Evolutionary conservation across 2,329 filamentous ascomycete genomes (phyloP).

Genomic region (Pestalotiopsis sp.): DNA sequence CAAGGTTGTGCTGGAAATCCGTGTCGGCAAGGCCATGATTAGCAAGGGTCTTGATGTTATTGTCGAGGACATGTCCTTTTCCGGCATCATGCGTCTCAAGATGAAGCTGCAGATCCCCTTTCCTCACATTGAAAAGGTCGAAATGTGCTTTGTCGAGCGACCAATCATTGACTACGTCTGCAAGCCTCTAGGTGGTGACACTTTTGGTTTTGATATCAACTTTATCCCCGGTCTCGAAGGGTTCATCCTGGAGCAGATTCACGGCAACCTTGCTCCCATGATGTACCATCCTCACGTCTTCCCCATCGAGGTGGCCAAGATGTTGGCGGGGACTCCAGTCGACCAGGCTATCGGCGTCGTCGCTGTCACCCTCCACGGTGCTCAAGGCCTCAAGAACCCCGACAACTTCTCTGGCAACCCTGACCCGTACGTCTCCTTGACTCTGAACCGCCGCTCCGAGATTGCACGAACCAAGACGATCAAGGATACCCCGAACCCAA

Average conservation of each 20-base stretch:
- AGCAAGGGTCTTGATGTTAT: constrained; percentile 98
- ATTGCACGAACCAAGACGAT: constrained; percentile 89
- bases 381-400: constrained; percentile 89
- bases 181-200: constrained; percentile 95
- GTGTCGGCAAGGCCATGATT: constrained; percentile 93
- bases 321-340: constrained; percentile 90
- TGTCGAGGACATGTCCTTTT: constrained; percentile 96
- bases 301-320: constrained; percentile 97
- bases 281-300: constrained; percentile 99
- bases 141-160: constrained; percentile 90
- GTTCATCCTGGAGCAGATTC: constrained; percentile 96
- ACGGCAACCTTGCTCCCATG: constrained; percentile 91
- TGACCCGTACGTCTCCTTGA: constrained; percentile 86
- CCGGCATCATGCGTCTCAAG: constrained; percentile 94
- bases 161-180: constrained; percentile 96
- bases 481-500: constrained; percentile 80
- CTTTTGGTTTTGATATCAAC: constrained; percentile 97
- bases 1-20: constrained; percentile 92
- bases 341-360: constrained; percentile 96
- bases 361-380: constrained; percentile 87
- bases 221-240: constrained; percentile 92
- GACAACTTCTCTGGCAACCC: constrained; percentile 92
- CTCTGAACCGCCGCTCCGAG: constrained; percentile 79
- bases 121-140: constrained; percentile 91
- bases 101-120: constrained; percentile 96